Percentiles rank a stretch among this genome's conserved stretches.
These are phyloP conservation scores for Phytophthora melonis DNA, from an alignment of 352 stramenopile genomes.

Conservation along the genomic window DNA sequence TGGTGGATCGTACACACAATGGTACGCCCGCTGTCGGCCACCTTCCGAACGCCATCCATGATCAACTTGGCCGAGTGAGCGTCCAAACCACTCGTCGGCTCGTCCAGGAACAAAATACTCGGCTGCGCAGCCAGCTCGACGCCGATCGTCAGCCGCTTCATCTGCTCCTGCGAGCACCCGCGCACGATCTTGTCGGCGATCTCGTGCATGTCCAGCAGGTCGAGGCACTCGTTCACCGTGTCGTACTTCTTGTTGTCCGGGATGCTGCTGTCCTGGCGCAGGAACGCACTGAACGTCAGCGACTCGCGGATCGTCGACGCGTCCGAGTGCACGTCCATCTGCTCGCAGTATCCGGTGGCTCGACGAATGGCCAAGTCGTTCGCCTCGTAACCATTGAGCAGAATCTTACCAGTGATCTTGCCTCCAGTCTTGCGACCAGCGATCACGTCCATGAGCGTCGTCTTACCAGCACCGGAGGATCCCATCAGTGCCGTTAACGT, in stretches of 20 bases:
- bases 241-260: slow-evolving; percentile 41
- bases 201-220: slow-evolving; percentile 43
- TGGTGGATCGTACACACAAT: slow-evolving; percentile 94
- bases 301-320: slow-evolving; percentile 87
- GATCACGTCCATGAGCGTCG: slow-evolving; percentile 35
- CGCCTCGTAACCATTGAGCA: slow-evolving; percentile 48
- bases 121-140: slow-evolving; percentile 79
- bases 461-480: slow-evolving; percentile 25
- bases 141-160: slow-evolving; percentile 58
- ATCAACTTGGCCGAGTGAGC: slow-evolving; percentile 80
- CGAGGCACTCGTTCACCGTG: slow-evolving; percentile 44
- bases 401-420: slow-evolving; percentile 64
- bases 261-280: slow-evolving; percentile 40
- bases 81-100: slow-evolving; percentile 88
- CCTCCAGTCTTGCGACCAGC: slow-evolving; percentile 50
- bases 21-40: slow-evolving; percentile 67
- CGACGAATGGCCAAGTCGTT: slow-evolving; percentile 54
- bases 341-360: slow-evolving; percentile 62
- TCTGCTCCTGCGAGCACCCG: slow-evolving; percentile 45
- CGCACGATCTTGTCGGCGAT: slow-evolving; percentile 50
- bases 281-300: slow-evolving; percentile 34
- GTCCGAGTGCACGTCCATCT: slow-evolving; percentile 88
- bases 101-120: slow-evolving; percentile 80
- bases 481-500: slow-evolving; percentile 90
- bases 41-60: slow-evolving; percentile 83